These are phyloP conservation scores for Pythium dissimile DNA, from an alignment of 352 stramenopile genomes.

Conservation along the genomic window DNA sequence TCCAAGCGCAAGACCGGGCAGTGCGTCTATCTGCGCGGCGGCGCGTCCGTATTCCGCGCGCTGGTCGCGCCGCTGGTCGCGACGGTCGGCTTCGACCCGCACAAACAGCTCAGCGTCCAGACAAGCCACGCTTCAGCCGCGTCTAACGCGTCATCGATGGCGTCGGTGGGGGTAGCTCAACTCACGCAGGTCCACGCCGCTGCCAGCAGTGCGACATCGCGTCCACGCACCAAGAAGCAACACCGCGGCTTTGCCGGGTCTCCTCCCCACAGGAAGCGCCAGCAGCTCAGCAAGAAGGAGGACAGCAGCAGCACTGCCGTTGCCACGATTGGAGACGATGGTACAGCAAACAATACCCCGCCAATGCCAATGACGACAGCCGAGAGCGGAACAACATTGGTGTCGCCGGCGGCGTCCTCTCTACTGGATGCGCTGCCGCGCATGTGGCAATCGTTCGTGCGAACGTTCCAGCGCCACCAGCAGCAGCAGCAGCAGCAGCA, in stretches of 20 bases:
- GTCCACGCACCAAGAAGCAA: neutral
- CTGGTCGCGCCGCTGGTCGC: slow-evolving; percentile 44
- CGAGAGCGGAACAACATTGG: too few species aligned
- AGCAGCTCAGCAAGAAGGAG: slow-evolving; percentile 19
- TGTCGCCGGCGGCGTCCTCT: neutral
- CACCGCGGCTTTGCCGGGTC: neutral
- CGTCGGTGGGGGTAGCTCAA: too few species aligned
- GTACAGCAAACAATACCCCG: too few species aligned
- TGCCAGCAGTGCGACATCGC: too few species aligned
- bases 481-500: slow-evolving; percentile 16
- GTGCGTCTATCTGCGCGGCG: slow-evolving; percentile 52
- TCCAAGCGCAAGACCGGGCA: slow-evolving; percentile 46
- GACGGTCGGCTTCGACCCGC: slow-evolving; percentile 38
- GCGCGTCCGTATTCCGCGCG: slow-evolving; percentile 39
- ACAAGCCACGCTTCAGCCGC: neutral
- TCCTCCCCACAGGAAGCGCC: slow-evolving; percentile 16
- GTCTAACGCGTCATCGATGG: neutral
- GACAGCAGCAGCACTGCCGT: too few species aligned
- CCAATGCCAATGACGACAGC: too few species aligned
- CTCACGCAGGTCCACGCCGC: too few species aligned
- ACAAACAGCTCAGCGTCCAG: slow-evolving; percentile 2
- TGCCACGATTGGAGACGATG: too few species aligned
- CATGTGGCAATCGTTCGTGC: slow-evolving; percentile 21
- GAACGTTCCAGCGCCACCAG: slow-evolving; percentile 22
- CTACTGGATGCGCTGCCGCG: slow-evolving; percentile 15